phyloP scores from a whole-genome alignment of 1,139 yeast species.

The Meyerozyma smithsonii region DNA sequence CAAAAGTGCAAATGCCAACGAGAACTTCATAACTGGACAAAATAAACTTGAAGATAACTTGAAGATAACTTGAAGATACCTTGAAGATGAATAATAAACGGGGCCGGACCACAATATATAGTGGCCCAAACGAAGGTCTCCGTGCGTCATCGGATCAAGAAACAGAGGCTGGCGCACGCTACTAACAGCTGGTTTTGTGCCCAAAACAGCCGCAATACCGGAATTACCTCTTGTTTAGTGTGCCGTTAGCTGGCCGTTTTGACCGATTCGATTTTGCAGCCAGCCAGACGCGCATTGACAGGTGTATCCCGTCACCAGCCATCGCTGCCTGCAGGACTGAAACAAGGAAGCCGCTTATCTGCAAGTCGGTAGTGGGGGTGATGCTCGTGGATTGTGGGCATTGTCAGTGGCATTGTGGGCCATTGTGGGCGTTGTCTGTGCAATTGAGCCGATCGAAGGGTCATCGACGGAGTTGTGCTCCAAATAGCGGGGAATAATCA shows the following conservation, averaged over 20 bases:
- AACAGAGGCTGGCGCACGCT: neutral
- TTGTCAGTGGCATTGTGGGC: too few species aligned
- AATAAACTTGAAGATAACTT: too few species aligned
- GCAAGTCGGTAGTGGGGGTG: too few species aligned
- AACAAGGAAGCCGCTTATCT: neutral
- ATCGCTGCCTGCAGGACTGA: neutral
- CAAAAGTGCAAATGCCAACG: slow-evolving; percentile 1
- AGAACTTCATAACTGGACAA: neutral
- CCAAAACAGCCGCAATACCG: neutral
- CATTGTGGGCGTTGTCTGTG: too few species aligned
- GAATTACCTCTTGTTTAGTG: neutral
- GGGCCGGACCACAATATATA: too few species aligned
- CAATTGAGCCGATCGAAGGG: too few species aligned
- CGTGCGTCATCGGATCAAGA: slow-evolving; percentile 2
- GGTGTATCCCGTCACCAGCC: slow-evolving; percentile 1
- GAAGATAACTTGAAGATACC: too few species aligned
- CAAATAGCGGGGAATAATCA: too few species aligned
- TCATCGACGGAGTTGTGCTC: too few species aligned
- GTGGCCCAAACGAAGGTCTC: too few species aligned
- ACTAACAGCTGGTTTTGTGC: slow-evolving; percentile 1
- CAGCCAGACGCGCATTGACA: neutral
- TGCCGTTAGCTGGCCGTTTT: neutral
- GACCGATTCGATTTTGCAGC: slow-evolving; percentile 2
- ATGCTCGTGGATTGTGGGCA: too few species aligned
- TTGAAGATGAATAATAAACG: too few species aligned